Evolutionary conservation across 768 basidiomycete species (phyloP), one percentile per base, ranked within the genome.

Genomic region (Vararia minispora): DNA sequence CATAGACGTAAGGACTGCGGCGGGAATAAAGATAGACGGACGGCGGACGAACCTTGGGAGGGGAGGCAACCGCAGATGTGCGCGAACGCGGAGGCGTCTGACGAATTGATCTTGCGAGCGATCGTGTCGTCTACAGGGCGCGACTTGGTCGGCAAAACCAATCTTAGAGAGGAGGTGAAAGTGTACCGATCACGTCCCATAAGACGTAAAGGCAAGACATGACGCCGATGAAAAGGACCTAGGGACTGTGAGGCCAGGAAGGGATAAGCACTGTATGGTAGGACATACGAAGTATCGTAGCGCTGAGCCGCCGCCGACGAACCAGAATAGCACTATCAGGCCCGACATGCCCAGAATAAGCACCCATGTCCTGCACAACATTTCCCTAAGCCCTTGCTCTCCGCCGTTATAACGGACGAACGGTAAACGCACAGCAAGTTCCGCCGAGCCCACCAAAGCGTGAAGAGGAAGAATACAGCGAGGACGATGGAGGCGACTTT

Each of bases 131-230:
- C 89, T 82, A 50, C 14, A 35, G 24, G 24, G 34, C 4, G 9
- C 22, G 13, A 12, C 13, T 6, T 24, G n/a, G 22, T 22, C 8
- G n/a, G n/a, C n/a, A n/a, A n/a, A n/a, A n/a, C n/a, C n/a, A n/a
- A n/a, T n/a, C n/a, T n/a, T n/a, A n/a, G n/a, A n/a, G n/a, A 3
- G 12, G 10, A 13, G 5, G 16, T 25, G 9, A 58, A 37, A 12
- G 14, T 69, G 41, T 38, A 77, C 86, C 83, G 24, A 88, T 68
- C 35, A 94, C 80, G 49, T 94, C 90, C 83, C 86, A 92, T 2
- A 88, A 66, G 35, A 76, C 79, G 49, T 90, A 90, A 63, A 90
- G 63, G 57, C 82, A 85, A 6, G 81, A 85, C 87, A 90, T 90
- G 44, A 76, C 74, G 13, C 87, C 87, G 24, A 90, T 74, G 55